Conservation (phyloP, 805 yeast genomes). For the Yarrowia phangngaensis region DNA sequence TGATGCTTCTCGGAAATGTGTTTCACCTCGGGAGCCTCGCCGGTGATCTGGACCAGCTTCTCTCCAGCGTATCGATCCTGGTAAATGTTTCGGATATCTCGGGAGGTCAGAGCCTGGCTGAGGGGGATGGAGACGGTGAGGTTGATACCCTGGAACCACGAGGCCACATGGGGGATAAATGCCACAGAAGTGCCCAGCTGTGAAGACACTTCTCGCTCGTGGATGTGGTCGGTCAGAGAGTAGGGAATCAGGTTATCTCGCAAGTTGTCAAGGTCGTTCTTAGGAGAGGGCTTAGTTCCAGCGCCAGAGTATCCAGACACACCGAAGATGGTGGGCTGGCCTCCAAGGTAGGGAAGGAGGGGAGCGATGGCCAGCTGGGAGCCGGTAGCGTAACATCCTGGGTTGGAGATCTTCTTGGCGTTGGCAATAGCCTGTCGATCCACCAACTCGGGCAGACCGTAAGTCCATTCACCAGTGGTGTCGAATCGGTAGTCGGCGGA, state of each 20-base stretch:
- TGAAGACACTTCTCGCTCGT: conserved; percentile 85
- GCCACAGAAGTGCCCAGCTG: conserved; percentile 78
- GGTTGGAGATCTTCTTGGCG: conserved; percentile 86
- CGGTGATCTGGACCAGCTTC: conserved; percentile 74
- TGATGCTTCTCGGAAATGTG: conserved; percentile 94
- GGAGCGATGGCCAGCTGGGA: conserved; percentile 93
- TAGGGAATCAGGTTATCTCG: conserved; percentile 87
- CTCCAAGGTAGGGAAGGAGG: conserved; percentile 51
- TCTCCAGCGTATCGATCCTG: conserved; percentile 87
- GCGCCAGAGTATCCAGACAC: conserved; percentile 99
- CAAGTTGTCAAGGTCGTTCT: conserved; percentile 76
- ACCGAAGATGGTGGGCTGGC: conserved; percentile 85
- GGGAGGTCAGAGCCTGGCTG: conserved; percentile 56
- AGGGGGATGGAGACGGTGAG: conserved; percentile 89
- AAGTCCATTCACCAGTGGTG: conserved; percentile 79
- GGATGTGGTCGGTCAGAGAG: conserved; percentile 93
- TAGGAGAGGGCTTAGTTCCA: conserved; percentile 97
- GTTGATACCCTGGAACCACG: conserved; percentile 98
- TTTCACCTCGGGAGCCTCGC: conserved; percentile 89
- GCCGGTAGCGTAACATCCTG: conserved; percentile 99
- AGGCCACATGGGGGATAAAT: conserved; percentile 96
- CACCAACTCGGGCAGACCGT: conserved; percentile 88
- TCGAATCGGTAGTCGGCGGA: conserved; percentile 97
- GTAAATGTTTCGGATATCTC: conserved; percentile 79
- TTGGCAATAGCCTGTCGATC: conserved; percentile 61